phyloP scores from a whole-genome alignment of 1,284 basidiomycete genomes.

The Ceratobasidium sp. region DNA sequence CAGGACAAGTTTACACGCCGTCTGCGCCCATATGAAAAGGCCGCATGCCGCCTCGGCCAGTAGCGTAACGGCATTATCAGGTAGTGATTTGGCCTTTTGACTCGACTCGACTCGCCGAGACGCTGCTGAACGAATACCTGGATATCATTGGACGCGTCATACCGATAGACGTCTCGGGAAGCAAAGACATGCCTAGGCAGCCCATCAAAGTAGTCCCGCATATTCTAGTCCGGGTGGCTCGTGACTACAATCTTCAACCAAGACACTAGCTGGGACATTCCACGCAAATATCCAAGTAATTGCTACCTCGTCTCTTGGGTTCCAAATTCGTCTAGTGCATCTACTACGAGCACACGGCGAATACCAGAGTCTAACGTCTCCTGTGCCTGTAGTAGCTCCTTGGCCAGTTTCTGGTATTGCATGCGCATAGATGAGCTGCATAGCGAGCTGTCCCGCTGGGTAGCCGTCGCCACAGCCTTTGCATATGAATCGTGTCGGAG shows the following conservation, averaged over 20 bases:
- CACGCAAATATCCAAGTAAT: not conserved
- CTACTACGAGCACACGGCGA: slow-evolving; percentile 16
- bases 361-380: not conserved
- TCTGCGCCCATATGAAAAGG: slow-evolving; percentile 42
- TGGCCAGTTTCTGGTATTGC: too few species aligned
- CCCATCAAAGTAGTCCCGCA: not conserved
- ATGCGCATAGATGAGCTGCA: slow-evolving; percentile 3
- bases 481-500: not conserved
- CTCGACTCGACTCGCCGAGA: not conserved
- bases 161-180: not conserved
- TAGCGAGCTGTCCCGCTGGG: not conserved
- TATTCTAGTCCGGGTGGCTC: slow-evolving; percentile 7
- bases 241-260: slow-evolving; percentile 37
- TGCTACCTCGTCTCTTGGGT: not conserved
- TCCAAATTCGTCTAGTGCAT: slow-evolving; percentile 45
- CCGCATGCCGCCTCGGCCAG: slow-evolving; percentile 15
- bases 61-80: not conserved
- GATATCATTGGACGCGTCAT: slow-evolving; percentile 21
- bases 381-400: too few species aligned
- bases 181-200: too few species aligned
- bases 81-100: not conserved
- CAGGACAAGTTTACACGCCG: slow-evolving; percentile 24
- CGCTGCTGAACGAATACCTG: not conserved
- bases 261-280: slow-evolving; percentile 11
- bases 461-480: not conserved